Base-by-base conservation (phyloP, 306 rosid genomes). In the Dalbergia cultrata region DNA sequence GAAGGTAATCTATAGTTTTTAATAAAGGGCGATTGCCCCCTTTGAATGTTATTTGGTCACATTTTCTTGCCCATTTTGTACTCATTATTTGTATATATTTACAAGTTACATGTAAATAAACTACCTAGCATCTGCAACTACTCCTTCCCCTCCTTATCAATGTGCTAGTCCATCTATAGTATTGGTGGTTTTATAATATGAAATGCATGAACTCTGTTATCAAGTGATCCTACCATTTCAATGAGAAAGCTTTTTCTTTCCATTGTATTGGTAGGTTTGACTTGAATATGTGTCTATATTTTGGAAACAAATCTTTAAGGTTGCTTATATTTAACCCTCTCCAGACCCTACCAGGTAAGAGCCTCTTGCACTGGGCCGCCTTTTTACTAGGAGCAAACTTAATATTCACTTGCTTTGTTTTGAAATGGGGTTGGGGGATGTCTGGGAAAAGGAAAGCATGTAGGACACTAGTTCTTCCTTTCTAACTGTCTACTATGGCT, bases 1-100 rank as follows among this genome's bases (percentile, higher is more conserved):
- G 44, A 89, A 88, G 98, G 98, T 95, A 50, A 85, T 33, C 56
- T 47, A 47, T 7, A 17, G 60, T 8, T 16, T 18, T 54, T 54
- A 54, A 17, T 5, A 0, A 16, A 18, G 22, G 21, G 21, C 10
- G 22, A n/a, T 54, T 17, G 12, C 26, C 60, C 22, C 22, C 60
- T 17, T 54, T 52, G 57, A 13, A 18, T 5, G 17, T 52, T 52
- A 52, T 52, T 13, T 52, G 17, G n/a, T 4, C 57, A 16, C 7
- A 52, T 52, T 52, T 52, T 52, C 57, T 52, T 52, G 57, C 19
- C n/a, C 18, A 52, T 52, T 52, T 52, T 52, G 57, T 52, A 43
- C 49, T 43, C 9, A 43, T 43, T 43, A 7, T 43, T 43, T 43
- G 49, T 43, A 7, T 43, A 43, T 43, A 43, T 43, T 43, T 43